Evolutionary conservation across 164 flowering plant species (phyloP).

Genomic region (Amborella trichopoda): DNA sequence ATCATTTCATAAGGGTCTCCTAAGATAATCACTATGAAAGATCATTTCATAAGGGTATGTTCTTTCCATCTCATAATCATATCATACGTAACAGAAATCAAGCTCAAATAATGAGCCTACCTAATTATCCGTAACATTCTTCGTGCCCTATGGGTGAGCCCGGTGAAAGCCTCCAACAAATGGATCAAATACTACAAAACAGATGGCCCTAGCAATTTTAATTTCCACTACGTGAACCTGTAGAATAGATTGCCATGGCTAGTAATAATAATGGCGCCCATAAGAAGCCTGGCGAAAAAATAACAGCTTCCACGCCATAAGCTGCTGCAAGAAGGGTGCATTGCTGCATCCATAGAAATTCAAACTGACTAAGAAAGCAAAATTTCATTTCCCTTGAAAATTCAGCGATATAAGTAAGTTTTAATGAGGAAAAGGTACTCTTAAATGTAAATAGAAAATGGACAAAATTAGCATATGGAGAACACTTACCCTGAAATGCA

Average conservation of each 20-base stretch:
- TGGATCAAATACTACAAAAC: no score
- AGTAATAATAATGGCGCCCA: conserved; percentile 6
- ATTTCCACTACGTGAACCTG: not conserved
- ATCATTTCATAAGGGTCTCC: no score
- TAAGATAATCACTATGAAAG: no score
- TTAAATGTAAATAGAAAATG: not conserved
- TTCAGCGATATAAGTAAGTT: not conserved
- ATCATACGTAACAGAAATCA: no score
- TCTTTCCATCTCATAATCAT: no score
- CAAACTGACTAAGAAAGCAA: not conserved
- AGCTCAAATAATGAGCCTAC: no score
- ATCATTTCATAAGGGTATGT: no score
- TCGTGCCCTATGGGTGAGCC: not conserved
- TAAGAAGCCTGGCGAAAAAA: conserved; percentile 5
- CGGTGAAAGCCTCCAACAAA: not conserved
- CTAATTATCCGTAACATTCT: no score
- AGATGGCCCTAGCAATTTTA: not conserved
- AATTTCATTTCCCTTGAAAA: not conserved
- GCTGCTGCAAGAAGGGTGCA: conserved; percentile 7
- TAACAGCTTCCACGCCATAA: conserved; percentile 3
- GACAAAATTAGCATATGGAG: not conserved
- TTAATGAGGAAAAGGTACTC: not conserved
- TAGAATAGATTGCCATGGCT: conserved; percentile 6
- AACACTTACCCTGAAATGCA: conserved; percentile 11
- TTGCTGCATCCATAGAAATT: conserved; percentile 6